phyloP scores from a whole-genome alignment of 441 rosid species.

The Erodium chrysanthum region DNA sequence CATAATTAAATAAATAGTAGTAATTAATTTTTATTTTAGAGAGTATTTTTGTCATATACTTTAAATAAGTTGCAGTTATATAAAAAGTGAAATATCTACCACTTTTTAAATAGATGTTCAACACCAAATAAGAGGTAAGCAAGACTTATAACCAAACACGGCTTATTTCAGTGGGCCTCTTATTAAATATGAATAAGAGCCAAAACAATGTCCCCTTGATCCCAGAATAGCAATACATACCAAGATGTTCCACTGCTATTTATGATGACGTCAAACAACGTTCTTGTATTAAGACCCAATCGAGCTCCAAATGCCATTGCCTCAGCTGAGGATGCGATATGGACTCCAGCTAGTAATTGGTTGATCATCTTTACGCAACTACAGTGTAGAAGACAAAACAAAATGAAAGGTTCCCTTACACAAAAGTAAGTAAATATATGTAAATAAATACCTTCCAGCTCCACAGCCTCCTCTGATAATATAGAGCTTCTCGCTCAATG shows the following conservation, averaged over 20 bases:
- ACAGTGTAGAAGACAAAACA: slow-evolving; percentile 19
- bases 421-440: background rate
- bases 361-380: slow-evolving; percentile 93
- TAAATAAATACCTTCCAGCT: slow-evolving; percentile 67
- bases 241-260: slow-evolving; percentile 77
- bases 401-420: slow-evolving; percentile 7
- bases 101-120: background rate
- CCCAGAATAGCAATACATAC: slow-evolving; percentile 31
- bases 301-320: slow-evolving; percentile 97
- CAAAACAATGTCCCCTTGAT: background rate
- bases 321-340: slow-evolving; percentile 94
- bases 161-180: background rate
- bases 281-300: slow-evolving; percentile 75
- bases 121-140: background rate
- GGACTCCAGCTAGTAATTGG: slow-evolving; percentile 97
- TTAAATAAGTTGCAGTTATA: background rate
- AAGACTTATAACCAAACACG: background rate
- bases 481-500: slow-evolving; percentile 91
- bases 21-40: no score
- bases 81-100: background rate
- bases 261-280: slow-evolving; percentile 52
- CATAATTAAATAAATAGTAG: no score
- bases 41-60: background rate
- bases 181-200: background rate
- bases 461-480: slow-evolving; percentile 86